A percentile compares a stretch with the other conserved stretches of the same genome.
phyloP scores from a whole-genome alignment of 108 stramenopile species.

The Skeletonema tropicum region DNA sequence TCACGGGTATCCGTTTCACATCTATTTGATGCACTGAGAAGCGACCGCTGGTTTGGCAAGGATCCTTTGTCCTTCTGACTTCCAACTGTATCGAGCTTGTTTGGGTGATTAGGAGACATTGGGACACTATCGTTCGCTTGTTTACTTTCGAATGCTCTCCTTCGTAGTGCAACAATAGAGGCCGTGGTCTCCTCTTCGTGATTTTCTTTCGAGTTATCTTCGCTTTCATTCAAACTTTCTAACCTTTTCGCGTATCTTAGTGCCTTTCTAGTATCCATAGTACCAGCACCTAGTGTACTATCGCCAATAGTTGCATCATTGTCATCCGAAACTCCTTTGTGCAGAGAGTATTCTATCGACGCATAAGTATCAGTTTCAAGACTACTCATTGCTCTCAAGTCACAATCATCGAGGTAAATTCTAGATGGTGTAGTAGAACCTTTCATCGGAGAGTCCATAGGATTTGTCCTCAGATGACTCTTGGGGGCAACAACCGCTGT shows the following conservation, averaged over 20 bases:
- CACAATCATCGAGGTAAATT: conserved; percentile 19
- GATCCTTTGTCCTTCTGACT: neutral
- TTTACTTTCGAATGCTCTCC: conserved; percentile 32
- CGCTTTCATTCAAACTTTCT: conserved; percentile 5
- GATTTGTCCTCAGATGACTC: neutral
- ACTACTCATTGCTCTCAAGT: conserved; percentile 22
- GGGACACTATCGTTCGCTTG: neutral
- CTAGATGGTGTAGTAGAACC: neutral
- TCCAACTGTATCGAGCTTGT: too few species aligned
- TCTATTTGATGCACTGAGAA: neutral
- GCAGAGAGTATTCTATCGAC: conserved; percentile 14
- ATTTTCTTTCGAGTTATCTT: neutral
- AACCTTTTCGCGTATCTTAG: conserved; percentile 27
- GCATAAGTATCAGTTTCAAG: conserved; percentile 23
- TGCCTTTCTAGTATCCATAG: conserved; percentile 31
- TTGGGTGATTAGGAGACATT: too few species aligned
- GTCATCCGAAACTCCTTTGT: conserved; percentile 7
- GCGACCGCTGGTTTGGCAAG: neutral
- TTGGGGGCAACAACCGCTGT: neutral
- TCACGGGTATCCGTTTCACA: neutral
- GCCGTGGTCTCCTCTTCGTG: conserved; percentile 18
- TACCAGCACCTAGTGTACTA: conserved; percentile 23
- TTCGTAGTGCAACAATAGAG: conserved; percentile 23
- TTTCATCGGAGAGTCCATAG: neutral
- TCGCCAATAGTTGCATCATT: conserved; percentile 17